These are phyloP conservation scores for Trifolium pratense DNA, from an alignment of 306 rosid species.

Conservation along the genomic window DNA sequence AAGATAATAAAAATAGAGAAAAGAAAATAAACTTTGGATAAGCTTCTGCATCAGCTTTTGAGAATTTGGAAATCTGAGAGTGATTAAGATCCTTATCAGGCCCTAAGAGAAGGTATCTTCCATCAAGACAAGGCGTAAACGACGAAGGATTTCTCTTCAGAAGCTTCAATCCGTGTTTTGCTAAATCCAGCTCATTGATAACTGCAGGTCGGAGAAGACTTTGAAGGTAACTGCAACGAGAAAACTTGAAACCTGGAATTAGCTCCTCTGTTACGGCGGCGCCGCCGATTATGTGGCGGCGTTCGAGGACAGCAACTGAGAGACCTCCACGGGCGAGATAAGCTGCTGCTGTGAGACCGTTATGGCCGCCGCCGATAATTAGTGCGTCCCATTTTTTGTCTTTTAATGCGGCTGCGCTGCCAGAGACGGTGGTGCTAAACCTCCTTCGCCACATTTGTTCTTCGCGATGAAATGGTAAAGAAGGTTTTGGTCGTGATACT, in stretches of 20 bases:
- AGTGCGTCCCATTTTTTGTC: slow-evolving; percentile 90
- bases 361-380: slow-evolving; percentile 91
- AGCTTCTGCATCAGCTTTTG: slow-evolving; percentile 74
- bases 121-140: slow-evolving; percentile 91
- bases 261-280: slow-evolving; percentile 92
- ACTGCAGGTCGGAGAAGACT: slow-evolving; percentile 90
- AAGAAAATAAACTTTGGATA: slow-evolving; percentile 63
- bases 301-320: slow-evolving; percentile 92
- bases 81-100: slow-evolving; percentile 67
- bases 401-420: slow-evolving; percentile 45
- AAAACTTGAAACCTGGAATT: slow-evolving; percentile 86
- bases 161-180: slow-evolving; percentile 81
- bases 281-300: slow-evolving; percentile 89
- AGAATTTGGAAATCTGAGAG: slow-evolving; percentile 86
- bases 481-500: neutral
- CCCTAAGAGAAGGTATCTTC: slow-evolving; percentile 84
- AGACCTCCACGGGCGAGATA: slow-evolving; percentile 89
- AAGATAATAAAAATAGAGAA: neutral
- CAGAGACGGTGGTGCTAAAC: slow-evolving; percentile 45
- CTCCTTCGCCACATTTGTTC: slow-evolving; percentile 73
- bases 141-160: slow-evolving; percentile 86
- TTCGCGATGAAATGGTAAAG: neutral
- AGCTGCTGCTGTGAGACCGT: slow-evolving; percentile 92
- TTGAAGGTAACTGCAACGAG: slow-evolving; percentile 91
- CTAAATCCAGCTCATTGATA: slow-evolving; percentile 77